phyloP scores from a whole-genome alignment of 306 rosid species.

The Inga laurina region DNA sequence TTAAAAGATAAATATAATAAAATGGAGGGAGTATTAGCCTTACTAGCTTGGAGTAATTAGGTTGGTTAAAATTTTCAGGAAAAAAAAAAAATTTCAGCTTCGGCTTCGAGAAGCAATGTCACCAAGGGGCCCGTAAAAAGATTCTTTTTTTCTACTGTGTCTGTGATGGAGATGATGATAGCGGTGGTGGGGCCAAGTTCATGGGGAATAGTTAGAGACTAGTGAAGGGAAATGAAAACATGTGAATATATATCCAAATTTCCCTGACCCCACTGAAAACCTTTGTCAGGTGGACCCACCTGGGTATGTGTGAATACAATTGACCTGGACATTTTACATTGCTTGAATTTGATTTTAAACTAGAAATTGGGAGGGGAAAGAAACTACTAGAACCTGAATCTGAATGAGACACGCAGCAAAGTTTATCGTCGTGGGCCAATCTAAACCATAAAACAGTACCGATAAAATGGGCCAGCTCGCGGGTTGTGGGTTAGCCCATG shows the following conservation, averaged over 20 bases:
- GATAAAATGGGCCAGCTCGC: no score
- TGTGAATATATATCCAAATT: not conserved
- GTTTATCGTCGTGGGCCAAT: not conserved
- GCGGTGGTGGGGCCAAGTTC: not conserved
- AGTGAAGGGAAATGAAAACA: not conserved
- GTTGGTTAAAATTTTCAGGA: not conserved
- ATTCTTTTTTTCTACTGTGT: not conserved
- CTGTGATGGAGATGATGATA: not conserved
- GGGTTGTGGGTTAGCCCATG: no score
- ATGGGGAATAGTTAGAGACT: not conserved
- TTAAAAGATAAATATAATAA: no score
- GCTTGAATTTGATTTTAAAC: not conserved
- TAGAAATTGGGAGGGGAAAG: not conserved
- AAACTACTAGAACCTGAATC: not conserved
- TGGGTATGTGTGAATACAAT: not conserved
- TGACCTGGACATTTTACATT: not conserved
- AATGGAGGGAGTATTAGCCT: no score
- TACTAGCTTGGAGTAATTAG: not conserved
- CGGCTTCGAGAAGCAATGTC: not conserved
- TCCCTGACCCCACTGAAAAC: not conserved
- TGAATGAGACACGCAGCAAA: not conserved
- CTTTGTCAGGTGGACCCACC: not conserved
- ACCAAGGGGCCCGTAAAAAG: not conserved
- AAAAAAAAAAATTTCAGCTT: no score
- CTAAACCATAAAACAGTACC: not conserved